Evolutionary conservation across 2,329 filamentous ascomycete species (phyloP), one percentile per base, ranked within the genome.

Genomic region (Sporothrix inflata): DNA sequence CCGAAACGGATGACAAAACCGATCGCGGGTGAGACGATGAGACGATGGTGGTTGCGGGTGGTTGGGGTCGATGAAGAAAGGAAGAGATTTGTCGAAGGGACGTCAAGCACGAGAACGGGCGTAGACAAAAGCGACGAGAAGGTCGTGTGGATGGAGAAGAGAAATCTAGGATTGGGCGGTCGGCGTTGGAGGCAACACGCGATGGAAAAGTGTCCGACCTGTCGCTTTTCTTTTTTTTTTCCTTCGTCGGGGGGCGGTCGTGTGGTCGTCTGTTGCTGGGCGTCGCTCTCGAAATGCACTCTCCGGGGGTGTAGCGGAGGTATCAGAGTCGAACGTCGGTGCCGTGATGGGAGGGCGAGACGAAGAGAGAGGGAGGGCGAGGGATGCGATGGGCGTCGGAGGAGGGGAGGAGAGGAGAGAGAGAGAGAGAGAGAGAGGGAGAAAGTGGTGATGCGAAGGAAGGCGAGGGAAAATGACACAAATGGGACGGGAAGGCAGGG

Each of bases 361-460:
- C 47, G 60, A 12, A 42, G 51, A 16, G 49, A 42, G 34, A 27
- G 27, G 34, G 30, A 34, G 30, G 47, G 11, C 21, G 47, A 11
- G n/a, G 38, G 47, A 40, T 40, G n/a, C 38, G 67, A 40, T 27
- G 21, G 67, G 21, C 21, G 61, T 49, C 42, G 24, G 45, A 34
- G 42, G 42, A 30, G 14, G 42, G 42, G 34, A 49, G n/a, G 49
- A 47, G 21, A 34, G 53, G 24, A 60, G 51, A 40, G n/a, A n/a
- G n/a, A 34, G 49, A 40, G 16, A 70, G 19, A 49, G 68, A 69
- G 67, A 47, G 45, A 60, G 27, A 21, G 45, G 21, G 30, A 47
- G 51, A 70, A 51, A 60, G 27, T 47, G 55, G 68, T 60, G 45
- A 49, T 63, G 55, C 40, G 68, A 70, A 63, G 68, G 55, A 38